Conservation (phyloP, 768 basidiomycete genomes). For the Lactarius pseudohatsudake region DNA sequence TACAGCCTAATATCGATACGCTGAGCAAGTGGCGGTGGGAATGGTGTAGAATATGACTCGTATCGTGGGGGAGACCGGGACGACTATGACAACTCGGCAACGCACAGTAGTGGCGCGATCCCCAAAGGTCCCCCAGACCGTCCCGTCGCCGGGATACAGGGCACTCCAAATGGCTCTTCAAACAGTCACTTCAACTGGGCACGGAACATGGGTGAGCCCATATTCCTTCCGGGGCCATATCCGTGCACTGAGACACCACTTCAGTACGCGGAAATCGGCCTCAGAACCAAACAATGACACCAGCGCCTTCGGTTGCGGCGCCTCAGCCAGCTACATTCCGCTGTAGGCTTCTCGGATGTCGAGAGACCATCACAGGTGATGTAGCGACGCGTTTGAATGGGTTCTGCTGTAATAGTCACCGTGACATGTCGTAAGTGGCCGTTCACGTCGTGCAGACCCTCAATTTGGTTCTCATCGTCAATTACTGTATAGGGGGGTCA, state of each 20-base stretch:
- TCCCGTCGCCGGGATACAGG: too few relatives aligned
- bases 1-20: background rate
- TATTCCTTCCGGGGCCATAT: background rate
- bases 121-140: background rate
- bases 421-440: background rate
- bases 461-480: background rate
- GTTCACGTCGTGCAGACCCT: background rate
- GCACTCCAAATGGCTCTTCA: too few relatives aligned
- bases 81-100: background rate
- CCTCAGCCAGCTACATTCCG: background rate
- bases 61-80: background rate
- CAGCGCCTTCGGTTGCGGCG: background rate
- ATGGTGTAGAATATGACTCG: background rate
- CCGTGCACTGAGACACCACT: background rate
- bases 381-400: background rate
- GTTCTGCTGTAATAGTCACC: constrained; percentile 7
- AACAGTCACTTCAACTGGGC: too few relatives aligned
- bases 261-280: background rate
- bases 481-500: too few relatives aligned
- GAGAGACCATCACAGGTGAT: background rate
- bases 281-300: background rate
- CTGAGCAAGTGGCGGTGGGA: background rate
- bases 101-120: background rate
- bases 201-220: too few relatives aligned
- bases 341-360: background rate